phyloP scores from a whole-genome alignment of 345 rosid species.

The Eucalyptus victrix region DNA sequence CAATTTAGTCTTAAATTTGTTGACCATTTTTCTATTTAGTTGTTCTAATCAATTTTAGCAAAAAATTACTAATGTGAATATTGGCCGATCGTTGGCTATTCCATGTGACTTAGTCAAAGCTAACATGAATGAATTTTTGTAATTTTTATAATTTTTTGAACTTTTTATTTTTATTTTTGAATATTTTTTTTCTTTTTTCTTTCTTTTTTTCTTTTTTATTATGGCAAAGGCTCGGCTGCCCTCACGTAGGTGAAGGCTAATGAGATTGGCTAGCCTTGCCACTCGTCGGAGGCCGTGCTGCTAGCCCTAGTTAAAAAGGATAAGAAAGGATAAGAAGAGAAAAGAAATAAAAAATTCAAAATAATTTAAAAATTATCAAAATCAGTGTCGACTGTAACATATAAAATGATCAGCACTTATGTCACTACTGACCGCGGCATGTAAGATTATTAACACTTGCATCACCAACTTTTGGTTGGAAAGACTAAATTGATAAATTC shows the following conservation, averaged over 20 bases:
- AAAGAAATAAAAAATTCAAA: background rate
- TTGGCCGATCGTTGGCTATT: no score
- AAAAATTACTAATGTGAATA: background rate
- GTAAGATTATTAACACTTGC: no score
- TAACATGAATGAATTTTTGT: background rate
- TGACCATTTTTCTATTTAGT: no score
- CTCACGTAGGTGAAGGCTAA: background rate
- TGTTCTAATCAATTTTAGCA: fast-evolving
- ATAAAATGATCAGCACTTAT: fast-evolving
- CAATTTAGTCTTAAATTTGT: no score
- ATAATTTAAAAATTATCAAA: background rate
- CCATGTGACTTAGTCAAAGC: no score
- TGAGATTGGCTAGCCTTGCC: background rate
- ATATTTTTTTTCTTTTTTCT: background rate
- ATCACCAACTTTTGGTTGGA: background rate
- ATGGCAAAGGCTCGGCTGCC: background rate
- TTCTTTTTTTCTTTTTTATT: background rate
- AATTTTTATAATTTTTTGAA: background rate
- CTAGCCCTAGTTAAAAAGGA: background rate
- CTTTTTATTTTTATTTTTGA: background rate
- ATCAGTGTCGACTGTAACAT: fast-evolving
- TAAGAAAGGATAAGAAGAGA: background rate
- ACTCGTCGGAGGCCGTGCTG: fast-evolving
- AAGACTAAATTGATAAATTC: background rate
- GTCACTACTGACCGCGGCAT: background rate